These are phyloP conservation scores for Paraphaeosphaeria sporulosa DNA, from an alignment of 2,329 filamentous ascomycete species.

Conservation along the genomic window DNA sequence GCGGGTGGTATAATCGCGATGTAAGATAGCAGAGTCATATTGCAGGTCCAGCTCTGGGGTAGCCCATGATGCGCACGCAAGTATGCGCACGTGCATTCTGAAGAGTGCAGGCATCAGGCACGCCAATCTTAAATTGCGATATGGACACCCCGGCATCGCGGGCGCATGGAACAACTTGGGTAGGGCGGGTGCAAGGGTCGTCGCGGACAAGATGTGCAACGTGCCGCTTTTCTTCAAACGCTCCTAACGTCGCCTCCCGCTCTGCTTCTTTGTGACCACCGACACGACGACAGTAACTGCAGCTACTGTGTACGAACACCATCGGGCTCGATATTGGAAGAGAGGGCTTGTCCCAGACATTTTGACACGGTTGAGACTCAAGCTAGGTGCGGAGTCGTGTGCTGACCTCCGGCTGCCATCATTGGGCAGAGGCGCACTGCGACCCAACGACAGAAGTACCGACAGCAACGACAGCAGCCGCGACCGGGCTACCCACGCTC, in stretches of 20 bases:
- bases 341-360: background rate
- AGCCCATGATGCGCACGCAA: slow-evolving; percentile 1
- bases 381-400: slow-evolving; percentile 6
- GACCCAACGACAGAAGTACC: slow-evolving; percentile 2
- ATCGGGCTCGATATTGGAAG: background rate
- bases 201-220: slow-evolving; percentile 9
- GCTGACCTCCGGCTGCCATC: background rate
- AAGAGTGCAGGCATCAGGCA: slow-evolving; percentile 4
- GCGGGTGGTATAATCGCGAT: background rate
- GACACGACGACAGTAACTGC: background rate
- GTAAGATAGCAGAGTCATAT: background rate
- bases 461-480: background rate
- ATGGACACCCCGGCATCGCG: slow-evolving; percentile 9
- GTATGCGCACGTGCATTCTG: slow-evolving; percentile 5
- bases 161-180: slow-evolving; percentile 10
- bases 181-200: slow-evolving; percentile 10
- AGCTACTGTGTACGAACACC: background rate
- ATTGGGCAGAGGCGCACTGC: slow-evolving; percentile 9
- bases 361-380: background rate
- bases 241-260: background rate
- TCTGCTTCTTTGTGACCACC: background rate
- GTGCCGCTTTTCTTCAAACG: slow-evolving; percentile 13
- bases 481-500: slow-evolving; percentile 1
- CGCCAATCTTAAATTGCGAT: slow-evolving; percentile 13
- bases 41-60: background rate